A percentile compares a stretch with the other conserved stretches of the same genome.
These are phyloP conservation scores for Pythium plurisporium DNA, from an alignment of 352 stramenopile species.

Conservation along the genomic window DNA sequence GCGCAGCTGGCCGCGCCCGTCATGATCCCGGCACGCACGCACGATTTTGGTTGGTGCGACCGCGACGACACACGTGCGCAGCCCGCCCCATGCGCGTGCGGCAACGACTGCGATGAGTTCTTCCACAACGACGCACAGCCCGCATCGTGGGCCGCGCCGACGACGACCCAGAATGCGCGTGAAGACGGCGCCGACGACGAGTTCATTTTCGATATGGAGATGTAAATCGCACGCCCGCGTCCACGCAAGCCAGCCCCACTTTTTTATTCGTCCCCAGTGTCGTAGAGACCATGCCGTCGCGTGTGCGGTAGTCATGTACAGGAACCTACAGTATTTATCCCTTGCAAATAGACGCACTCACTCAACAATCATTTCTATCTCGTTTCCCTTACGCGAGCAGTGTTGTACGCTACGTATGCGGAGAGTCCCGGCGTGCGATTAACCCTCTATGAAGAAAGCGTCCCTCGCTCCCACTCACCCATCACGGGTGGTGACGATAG, in stretches of 20 bases:
- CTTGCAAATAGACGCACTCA: background rate
- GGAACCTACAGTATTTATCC: slow-evolving; percentile 1
- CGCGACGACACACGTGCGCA: slow-evolving; percentile 32
- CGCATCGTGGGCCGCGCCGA: slow-evolving; percentile 4
- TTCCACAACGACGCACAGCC: slow-evolving; percentile 20
- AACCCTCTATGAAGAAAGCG: too few relatives aligned
- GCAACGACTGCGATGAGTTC: slow-evolving; percentile 34
- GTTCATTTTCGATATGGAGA: slow-evolving; percentile 68
- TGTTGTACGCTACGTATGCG: too few relatives aligned
- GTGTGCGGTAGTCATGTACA: background rate
- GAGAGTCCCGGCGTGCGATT: too few relatives aligned
- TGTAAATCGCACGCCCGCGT: too few relatives aligned
- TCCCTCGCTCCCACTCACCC: too few relatives aligned
- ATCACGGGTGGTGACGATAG: too few relatives aligned
- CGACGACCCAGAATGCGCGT: background rate
- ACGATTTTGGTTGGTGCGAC: slow-evolving; percentile 43
- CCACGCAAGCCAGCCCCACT: background rate
- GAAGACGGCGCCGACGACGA: slow-evolving; percentile 31
- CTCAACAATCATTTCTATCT: background rate
- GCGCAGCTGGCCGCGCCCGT: slow-evolving; percentile 21
- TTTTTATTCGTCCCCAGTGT: background rate
- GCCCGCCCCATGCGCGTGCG: slow-evolving; percentile 35
- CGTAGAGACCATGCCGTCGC: background rate
- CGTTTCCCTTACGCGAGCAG: too few relatives aligned
- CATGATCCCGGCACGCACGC: slow-evolving; percentile 29